Base-by-base conservation (phyloP, 441 rosid genomes). In the Eutrema salsugineum region DNA sequence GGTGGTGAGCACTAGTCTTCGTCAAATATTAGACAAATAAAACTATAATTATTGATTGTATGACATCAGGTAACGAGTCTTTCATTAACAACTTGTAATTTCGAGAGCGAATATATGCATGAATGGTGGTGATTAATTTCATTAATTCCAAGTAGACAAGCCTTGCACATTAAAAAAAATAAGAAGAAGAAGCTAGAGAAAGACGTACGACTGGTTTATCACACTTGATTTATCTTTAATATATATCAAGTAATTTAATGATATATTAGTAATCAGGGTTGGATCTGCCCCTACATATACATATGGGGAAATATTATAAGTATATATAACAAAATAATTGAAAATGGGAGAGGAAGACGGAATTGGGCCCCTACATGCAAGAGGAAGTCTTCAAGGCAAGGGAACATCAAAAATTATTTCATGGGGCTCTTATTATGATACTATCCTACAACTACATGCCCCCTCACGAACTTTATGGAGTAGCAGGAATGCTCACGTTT, bases 331-430 rank as follows among this genome's bases (percentile, higher is more conserved):
- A 1, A 16, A 9, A 60, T 60, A 24, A 70, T 38, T 7, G 32
- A 70, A 70, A 38, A 1, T 24, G 63, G 63, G 54, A 62, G 63
- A 19, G n/a, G 14, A 32, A 62, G 63, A 22, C 22, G 32, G 19
- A 30, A 22, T 30, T 72, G 50, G 71, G 42, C 48, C 71, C 17
- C 65, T 16, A 72, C 57, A 63, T 55, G 28, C 8, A 64, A 64
- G 59, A 72, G 50, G 0, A 72, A 63, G 36, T 55, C 43, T 44
- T 72, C 57, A 64, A 72, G 71, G 59, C 27, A 73, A 73, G 77
- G 66, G 36, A 66, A 73, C 77, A 66, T 66, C 46, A 9, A 30
- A 61, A 39, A 20, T 47, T 14, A 48, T 36, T 62, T 20, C 62
- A 40, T 14, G 20, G n/a, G 35, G 14, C 35, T 68, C 38, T 48